Percentiles rank a stretch among this genome's conserved stretches.
These are phyloP conservation scores for Lachancea kluyveri DNA, from an alignment of 805 yeast genomes.

Conservation along the genomic window DNA sequence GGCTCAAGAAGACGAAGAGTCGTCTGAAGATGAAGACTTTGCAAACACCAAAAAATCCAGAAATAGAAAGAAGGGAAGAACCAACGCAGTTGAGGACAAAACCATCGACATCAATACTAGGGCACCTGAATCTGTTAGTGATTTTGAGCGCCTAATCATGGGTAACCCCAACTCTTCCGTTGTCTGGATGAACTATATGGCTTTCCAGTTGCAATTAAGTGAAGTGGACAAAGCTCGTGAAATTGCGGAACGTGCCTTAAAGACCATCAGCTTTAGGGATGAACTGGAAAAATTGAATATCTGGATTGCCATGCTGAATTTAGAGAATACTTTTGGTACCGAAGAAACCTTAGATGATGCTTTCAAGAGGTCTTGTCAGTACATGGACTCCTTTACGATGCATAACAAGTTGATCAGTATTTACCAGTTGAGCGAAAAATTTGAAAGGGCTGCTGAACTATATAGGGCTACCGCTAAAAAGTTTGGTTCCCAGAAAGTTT, in stretches of 20 bases:
- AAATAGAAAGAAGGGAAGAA: slow-evolving; percentile 40
- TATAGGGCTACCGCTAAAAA: slow-evolving; percentile 68
- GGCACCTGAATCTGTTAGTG: slow-evolving; percentile 86
- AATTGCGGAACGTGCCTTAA: slow-evolving; percentile 86
- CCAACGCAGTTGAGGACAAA: slow-evolving; percentile 56
- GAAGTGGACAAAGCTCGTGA: slow-evolving; percentile 94
- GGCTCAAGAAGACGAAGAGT: slow-evolving; percentile 52
- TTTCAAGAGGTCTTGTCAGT: slow-evolving; percentile 81
- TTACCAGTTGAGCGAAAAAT: slow-evolving; percentile 66
- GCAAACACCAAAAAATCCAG: slow-evolving; percentile 38
- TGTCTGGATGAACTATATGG: slow-evolving; percentile 97
- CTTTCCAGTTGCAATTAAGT: slow-evolving; percentile 91
- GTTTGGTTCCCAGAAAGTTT: slow-evolving; percentile 61
- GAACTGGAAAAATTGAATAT: slow-evolving; percentile 90
- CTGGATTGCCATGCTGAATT: slow-evolving; percentile 91
- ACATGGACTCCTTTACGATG: slow-evolving; percentile 82
- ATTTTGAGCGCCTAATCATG: slow-evolving; percentile 84
- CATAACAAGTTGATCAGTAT: slow-evolving; percentile 76
- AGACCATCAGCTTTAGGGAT: slow-evolving; percentile 83
- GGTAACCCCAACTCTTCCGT: slow-evolving; percentile 93
- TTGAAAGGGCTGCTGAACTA: slow-evolving; percentile 60
- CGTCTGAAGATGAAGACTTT: slow-evolving; percentile 51
- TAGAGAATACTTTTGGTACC: slow-evolving; percentile 91
- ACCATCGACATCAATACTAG: slow-evolving; percentile 79
- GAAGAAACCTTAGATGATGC: slow-evolving; percentile 73